These are phyloP conservation scores for Rhizoclosmatium globosum DNA, from an alignment of 192 early-diverging fungal species.

Conservation along the genomic window DNA sequence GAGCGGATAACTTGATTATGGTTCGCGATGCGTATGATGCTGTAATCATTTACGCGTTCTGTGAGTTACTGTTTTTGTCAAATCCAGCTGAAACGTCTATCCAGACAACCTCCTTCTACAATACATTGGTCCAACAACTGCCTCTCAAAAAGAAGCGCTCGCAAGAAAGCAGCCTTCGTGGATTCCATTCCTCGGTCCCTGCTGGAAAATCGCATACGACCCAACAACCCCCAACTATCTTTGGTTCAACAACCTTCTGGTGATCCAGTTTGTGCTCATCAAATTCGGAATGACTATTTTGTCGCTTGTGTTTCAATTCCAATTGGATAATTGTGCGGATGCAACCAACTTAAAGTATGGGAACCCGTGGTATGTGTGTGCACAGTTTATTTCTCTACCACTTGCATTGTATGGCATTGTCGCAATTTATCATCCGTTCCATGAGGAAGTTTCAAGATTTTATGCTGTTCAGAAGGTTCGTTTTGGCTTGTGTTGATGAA, in stretches of 20 bases:
- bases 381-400: not conserved
- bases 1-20: not conserved
- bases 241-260: not conserved
- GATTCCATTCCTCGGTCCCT: slow-evolving; percentile 55
- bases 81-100: not conserved
- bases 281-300: not conserved
- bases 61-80: not conserved
- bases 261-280: slow-evolving; percentile 14
- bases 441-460: not conserved
- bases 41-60: slow-evolving; percentile 13
- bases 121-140: slow-evolving; percentile 12
- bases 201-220: not conserved
- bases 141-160: not conserved
- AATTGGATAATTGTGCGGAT: not conserved
- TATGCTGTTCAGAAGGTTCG: slow-evolving; percentile 10
- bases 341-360: slow-evolving; percentile 6
- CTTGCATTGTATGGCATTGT: not conserved
- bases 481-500: not conserved
- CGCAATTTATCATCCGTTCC: not conserved
- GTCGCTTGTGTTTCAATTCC: not conserved
- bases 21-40: slow-evolving; percentile 13
- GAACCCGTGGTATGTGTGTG: not conserved
- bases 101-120: not conserved
- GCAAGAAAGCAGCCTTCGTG: slow-evolving; percentile 41
- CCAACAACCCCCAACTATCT: not conserved